Base-by-base conservation (phyloP, 805 yeast genomes). In the Candida golubevii region DNA sequence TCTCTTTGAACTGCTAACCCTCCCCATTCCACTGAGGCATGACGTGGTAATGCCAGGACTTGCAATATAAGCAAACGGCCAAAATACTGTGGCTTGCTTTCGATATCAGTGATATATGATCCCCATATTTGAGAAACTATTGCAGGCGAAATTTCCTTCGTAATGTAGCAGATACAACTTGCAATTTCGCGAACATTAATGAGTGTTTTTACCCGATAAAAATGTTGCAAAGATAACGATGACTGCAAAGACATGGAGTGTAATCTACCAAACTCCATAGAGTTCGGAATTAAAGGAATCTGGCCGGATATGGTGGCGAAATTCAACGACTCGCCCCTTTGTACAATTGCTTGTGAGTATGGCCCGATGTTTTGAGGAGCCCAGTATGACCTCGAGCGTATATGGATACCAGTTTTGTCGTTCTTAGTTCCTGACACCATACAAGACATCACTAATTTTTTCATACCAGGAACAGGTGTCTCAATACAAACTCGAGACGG, bases 361-460 rank as follows among this genome's bases (percentile, higher is more conserved):
- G 99, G 99, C 0, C 99, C 99, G 37, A 93, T 93, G 54, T 93
- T 93, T 32, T 96, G 91, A 0, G 99, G 99, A 0, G 97, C 98
- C 99, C 99, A 93, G 61, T 86, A 90, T 34, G 97, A 89, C 47
- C 90, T 74, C 1, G 97, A 89, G 55, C 93, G 91, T 8, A 93
- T 88, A 58, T 93, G 98, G 12, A 91, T 67, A 0, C 98, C 97
- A 28, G 66, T 67, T 53, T 84, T 84, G 9, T 38, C 38, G 8
- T 13, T 31, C 10, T 13, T 27, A 4, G 27, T 13, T 26, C 62
- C 52, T 13, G 80, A 56, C 0, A 76, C 75, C 11, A 76, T 67
- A 12, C 84, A 80, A 0, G 97, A 86, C 8, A 90, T 58, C 54
- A 80, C 85, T 7, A 83, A 58, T 7, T 61, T 55, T 18, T 44